Evolutionary conservation across 164 flowering plant genomes (phyloP), one percentile per base, ranked within the genome.

Genomic region (Magnolia officinalis): DNA sequence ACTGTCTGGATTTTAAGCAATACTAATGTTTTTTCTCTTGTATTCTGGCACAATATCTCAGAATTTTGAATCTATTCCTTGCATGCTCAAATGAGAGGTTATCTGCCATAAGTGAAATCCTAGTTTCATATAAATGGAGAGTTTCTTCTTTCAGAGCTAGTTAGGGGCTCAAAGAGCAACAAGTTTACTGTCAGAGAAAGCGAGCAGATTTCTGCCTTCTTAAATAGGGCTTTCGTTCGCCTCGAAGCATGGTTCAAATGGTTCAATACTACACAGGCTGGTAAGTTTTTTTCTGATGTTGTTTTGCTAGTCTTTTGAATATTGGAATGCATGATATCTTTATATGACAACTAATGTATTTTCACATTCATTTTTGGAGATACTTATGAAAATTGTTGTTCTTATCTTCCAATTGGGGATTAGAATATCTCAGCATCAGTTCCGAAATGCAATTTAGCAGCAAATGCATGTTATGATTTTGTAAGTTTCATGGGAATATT

Each of bases 181-280:
- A 85, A 84, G 76, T 91, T 94, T 78, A 79, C 87, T 71, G 82
- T 82, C 20, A 63, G 79, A 74, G 97, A 92, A 80, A 87, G 81
- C 50, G 81, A 74, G 55, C 88, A 86, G 81, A 88, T 96, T 64
- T 84, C 86, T 63, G 71, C 87, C 50, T 96, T 96, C 83, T 77
- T 96, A n/a, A 89, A 87, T n/a, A 89, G 86, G 63, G 96, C 97
- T 73, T 91, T 82, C 82, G 81, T 86, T 78, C 94, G 98, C 72
- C 91, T 96, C 52, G 98, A 96, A 78, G 97, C 92, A 73, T 96
- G 98, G 99, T 96, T 90, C 83, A 87, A 90, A 24, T 96, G 99
- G 99, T 96, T 94, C 80, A 94, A 94, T 77, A 91, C 92, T 65
- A 89, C 99, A 68, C 99, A 96, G 71, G 80, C 92, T 82, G 99